Conservation (phyloP, 352 stramenopile genomes). For the Globisporangium orthogonon region DNA sequence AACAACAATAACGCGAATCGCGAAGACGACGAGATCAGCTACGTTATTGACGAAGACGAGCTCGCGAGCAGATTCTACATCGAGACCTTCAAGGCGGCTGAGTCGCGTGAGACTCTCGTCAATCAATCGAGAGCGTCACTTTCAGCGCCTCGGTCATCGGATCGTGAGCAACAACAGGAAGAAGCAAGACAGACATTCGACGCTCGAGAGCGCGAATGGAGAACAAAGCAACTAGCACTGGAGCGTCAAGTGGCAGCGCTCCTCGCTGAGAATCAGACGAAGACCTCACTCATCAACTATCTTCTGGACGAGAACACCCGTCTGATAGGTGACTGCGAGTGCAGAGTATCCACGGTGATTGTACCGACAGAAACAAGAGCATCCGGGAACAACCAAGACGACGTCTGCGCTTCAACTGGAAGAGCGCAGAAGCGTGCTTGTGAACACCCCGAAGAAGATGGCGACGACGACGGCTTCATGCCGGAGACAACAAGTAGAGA, state of each 20-base stretch:
- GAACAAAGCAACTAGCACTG: slow-evolving; percentile 3
- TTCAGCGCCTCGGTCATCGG: not conserved
- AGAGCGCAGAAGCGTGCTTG: slow-evolving; percentile 5
- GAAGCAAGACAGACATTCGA: not conserved
- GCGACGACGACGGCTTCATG: not conserved
- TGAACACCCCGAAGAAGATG: not conserved
- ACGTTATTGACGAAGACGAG: slow-evolving; percentile 7
- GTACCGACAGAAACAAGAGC: not conserved
- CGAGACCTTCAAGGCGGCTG: slow-evolving; percentile 1
- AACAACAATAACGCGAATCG: not conserved
- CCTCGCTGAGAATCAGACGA: slow-evolving; percentile 8
- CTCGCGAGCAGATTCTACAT: slow-evolving; percentile 9
- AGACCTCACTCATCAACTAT: slow-evolving; percentile 8
- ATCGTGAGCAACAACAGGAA: not conserved
- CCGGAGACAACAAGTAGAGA: not conserved
- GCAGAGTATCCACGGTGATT: not conserved
- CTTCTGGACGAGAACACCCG: slow-evolving; percentile 9
- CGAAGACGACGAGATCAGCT: slow-evolving; percentile 1
- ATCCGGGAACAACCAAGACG: not conserved
- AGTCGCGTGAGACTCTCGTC: slow-evolving; percentile 5
- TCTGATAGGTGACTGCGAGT: slow-evolving; percentile 5
- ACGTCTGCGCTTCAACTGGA: slow-evolving; percentile 5
- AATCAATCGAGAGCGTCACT: not conserved
- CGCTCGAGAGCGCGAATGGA: slow-evolving; percentile 4
- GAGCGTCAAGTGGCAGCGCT: slow-evolving; percentile 13